Conservation (phyloP, 495 filamentous ascomycete genomes). For the Glonium stellatum region DNA sequence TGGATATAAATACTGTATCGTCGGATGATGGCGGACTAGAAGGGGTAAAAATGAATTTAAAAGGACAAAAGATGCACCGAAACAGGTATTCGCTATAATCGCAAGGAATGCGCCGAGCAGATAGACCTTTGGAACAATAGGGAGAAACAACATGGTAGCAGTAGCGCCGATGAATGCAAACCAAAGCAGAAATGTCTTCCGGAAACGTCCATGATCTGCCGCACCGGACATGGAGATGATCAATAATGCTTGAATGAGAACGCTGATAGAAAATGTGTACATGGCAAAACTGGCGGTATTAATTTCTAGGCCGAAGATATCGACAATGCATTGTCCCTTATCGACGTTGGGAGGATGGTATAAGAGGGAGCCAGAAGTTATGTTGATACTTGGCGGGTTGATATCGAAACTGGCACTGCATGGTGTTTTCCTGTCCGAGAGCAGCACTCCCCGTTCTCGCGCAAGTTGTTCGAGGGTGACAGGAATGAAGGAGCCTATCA, state of each 20-base stretch:
- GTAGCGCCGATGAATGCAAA: slow-evolving; percentile 79
- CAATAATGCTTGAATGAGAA: slow-evolving; percentile 77
- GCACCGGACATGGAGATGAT: slow-evolving; percentile 95
- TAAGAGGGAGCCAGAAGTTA: neutral
- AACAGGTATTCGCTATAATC: slow-evolving; percentile 80
- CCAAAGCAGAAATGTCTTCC: slow-evolving; percentile 73
- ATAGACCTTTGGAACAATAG: slow-evolving; percentile 65
- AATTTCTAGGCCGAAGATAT: slow-evolving; percentile 73
- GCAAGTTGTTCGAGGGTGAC: slow-evolving; percentile 91
- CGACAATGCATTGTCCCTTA: slow-evolving; percentile 71
- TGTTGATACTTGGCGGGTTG: slow-evolving; percentile 30
- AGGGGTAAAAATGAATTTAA: slow-evolving; percentile 44
- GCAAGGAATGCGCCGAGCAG: slow-evolving; percentile 75
- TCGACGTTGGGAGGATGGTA: slow-evolving; percentile 22
- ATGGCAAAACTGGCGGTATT: slow-evolving; percentile 97
- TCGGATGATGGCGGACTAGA: slow-evolving; percentile 40
- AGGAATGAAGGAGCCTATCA: slow-evolving; percentile 84
- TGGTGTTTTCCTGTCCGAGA: slow-evolving; percentile 65
- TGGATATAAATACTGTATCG: slow-evolving; percentile 19
- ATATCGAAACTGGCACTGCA: slow-evolving; percentile 52
- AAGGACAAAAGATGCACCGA: slow-evolving; percentile 41
- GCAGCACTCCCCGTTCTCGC: slow-evolving; percentile 78
- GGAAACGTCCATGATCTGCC: slow-evolving; percentile 89
- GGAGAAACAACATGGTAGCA: slow-evolving; percentile 83
- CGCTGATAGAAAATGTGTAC: slow-evolving; percentile 93